Evolutionary conservation across 352 stramenopile genomes (phyloP).

Genomic region (Phytophthora foliorum): DNA sequence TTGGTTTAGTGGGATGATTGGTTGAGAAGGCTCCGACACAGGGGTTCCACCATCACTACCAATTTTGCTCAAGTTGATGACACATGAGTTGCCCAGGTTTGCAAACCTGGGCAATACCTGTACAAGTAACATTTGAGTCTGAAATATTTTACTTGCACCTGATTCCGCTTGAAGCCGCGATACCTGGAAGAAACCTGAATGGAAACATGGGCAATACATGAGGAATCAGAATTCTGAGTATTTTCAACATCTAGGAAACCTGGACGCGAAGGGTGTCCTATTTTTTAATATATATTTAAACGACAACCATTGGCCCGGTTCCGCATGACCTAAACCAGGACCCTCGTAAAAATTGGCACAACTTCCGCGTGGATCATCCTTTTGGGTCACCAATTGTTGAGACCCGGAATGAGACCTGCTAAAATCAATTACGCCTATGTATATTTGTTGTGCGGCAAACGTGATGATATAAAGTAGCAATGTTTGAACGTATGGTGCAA

Average conservation of each 20-base stretch:
- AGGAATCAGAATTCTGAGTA: constrained; percentile 8
- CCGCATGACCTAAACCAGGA: too few relatives aligned
- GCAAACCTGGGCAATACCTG: neutral
- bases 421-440: too few relatives aligned
- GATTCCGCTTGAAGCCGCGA: neutral
- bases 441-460: too few relatives aligned
- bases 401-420: too few relatives aligned
- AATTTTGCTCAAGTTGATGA: constrained; percentile 7
- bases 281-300: too few relatives aligned
- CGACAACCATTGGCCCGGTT: too few relatives aligned
- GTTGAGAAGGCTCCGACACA: neutral
- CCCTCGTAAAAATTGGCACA: too few relatives aligned
- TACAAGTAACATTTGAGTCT: neutral
- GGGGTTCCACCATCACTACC: neutral
- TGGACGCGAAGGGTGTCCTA: neutral
- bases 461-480: too few relatives aligned
- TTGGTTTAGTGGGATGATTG: neutral
- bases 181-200: constrained; percentile 5
- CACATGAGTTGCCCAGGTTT: constrained; percentile 5
- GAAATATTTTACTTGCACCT: constrained; percentile 3
- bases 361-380: too few relatives aligned
- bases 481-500: too few relatives aligned
- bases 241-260: neutral
- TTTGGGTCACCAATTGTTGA: too few relatives aligned
- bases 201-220: constrained; percentile 8